Base-by-base conservation (phyloP, 257 asterid genomes). In the Verbascum thapsus region DNA sequence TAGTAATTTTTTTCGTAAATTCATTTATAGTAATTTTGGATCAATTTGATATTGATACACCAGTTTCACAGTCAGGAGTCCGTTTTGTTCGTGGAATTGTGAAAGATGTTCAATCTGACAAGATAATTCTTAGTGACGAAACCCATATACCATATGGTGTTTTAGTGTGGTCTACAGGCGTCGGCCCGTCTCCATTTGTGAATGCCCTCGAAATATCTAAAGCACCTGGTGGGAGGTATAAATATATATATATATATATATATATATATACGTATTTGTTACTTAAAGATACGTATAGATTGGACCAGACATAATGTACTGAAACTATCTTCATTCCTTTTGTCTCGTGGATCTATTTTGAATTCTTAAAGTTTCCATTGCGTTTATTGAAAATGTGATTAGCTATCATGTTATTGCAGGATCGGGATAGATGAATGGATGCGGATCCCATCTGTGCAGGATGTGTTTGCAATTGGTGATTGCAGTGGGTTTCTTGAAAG, bases 91-190 rank as follows among this genome's bases (percentile, higher is more conserved):
- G 82, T 22, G 99, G 99, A 55, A 69, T 92, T 42, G 99, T 92
- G 74, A 85, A 83, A 75, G 90, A 92, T 73, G 99, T 92, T 37
- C 88, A 83, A 66, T 37, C 95, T 20, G 77, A 85, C 13, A 92
- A 84, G 88, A 84, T 92, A 50, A 66, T 82, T 47, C 96, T 89
- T 26, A 85, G 78, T 48, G 96, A 92, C 54, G 91, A 83, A 68
- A 92, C 96, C 2, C 78, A 79, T 38, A 91, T 92, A 26, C 97
- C 99, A n/a, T 92, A 92, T 61, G 99, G 99, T 20, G 81, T 92
- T 54, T 74, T 92, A 68, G 99, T 89, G 64, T 92, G 99, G 99
- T 92, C 99, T 54, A 92, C 99, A 6, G 99, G 99, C 40, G 99
- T 92, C 49, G 99, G 99, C 44, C 99, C 97, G 51, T 89, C 99